Base-by-base conservation (phyloP, 1,284 basidiomycete genomes). In the Malassezia equina region DNA sequence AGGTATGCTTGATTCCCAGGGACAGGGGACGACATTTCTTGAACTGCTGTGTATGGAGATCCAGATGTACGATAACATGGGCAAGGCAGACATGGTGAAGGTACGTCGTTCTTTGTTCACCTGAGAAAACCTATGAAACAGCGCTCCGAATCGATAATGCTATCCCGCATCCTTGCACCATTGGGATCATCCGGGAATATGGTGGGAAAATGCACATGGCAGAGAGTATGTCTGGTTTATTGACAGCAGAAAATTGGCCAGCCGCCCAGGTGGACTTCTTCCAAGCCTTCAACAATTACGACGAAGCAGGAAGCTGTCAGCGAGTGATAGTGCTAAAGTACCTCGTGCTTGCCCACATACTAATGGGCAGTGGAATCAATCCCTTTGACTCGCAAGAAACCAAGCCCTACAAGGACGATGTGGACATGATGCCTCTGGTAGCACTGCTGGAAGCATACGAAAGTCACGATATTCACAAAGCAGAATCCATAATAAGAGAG, bases 141-240 rank as follows among this genome's bases (percentile, higher is more conserved):
- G 86, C 90, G 2, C 86, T 88, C 63, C 82, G 84, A 51, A 89
- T 99, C 53, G 86, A 88, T 51, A 93, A 90, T 29, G 94, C 94
- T 7, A 96, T 99, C 58, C 91, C 93, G 9, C 94, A 98, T 77
- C 94, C 94, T 7, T 83, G 90, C 24, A 96, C 98, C 70, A 90
- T 96, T 86, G 94, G 93, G 49, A 88, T 96, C 51, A 98, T 99
- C 76, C 89, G 91, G 70, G 94, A 99, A 76, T 96, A 93, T 64
- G 94, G 94, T 12, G 94, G 94, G 7, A 99, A 98, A 78, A 99
- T 99, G 94, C 95, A 94, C 89, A 98, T 99, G 94, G 89, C 88
- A 55, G 94, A 98, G 79, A 87, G 91, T 86, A 75, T 66, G 85
- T 79, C 21, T 4, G 12, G 11, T 27, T 0, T 36, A 15, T 34